Conservation (phyloP, 1,284 basidiomycete species). For the Golubevia pallescens region DNA sequence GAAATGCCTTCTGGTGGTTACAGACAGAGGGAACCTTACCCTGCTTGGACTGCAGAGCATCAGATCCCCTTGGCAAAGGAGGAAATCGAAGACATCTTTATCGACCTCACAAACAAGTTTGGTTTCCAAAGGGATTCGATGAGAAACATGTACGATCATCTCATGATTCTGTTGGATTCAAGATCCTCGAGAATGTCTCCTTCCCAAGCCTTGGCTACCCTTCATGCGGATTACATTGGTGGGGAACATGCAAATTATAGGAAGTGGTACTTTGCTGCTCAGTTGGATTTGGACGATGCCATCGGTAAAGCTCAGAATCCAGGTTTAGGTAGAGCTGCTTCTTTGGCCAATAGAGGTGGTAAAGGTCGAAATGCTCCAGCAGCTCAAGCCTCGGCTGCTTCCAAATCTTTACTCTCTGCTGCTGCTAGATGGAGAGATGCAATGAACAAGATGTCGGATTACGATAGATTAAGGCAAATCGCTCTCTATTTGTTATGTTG, state of each 20-base stretch:
- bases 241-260: conserved; percentile 70
- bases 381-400: conserved; percentile 71
- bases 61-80: conserved; percentile 96
- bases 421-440: conserved; percentile 93
- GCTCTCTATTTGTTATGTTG: conserved; percentile 94
- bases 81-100: conserved; percentile 98
- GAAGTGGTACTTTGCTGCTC: conserved; percentile 96
- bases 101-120: conserved; percentile 98
- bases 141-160: conserved; percentile 84
- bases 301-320: conserved; percentile 91
- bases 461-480: conserved; percentile 94
- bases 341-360: conserved; percentile 72
- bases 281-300: conserved; percentile 97
- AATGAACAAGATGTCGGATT: conserved; percentile 98
- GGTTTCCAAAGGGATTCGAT: conserved; percentile 88
- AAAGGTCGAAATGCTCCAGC: conserved; percentile 67
- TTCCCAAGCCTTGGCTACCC: conserved; percentile 84
- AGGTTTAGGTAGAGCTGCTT: conserved; percentile 81
- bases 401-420: conserved; percentile 82
- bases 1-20: conserved; percentile 34
- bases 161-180: conserved; percentile 93
- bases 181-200: conserved; percentile 91
- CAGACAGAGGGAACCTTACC: conserved; percentile 75
- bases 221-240: conserved; percentile 98
- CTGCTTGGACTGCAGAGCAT: conserved; percentile 89